These are phyloP conservation scores for Pseudocercospora cruenta DNA, from an alignment of 2,329 filamentous ascomycete species.

Conservation along the genomic window DNA sequence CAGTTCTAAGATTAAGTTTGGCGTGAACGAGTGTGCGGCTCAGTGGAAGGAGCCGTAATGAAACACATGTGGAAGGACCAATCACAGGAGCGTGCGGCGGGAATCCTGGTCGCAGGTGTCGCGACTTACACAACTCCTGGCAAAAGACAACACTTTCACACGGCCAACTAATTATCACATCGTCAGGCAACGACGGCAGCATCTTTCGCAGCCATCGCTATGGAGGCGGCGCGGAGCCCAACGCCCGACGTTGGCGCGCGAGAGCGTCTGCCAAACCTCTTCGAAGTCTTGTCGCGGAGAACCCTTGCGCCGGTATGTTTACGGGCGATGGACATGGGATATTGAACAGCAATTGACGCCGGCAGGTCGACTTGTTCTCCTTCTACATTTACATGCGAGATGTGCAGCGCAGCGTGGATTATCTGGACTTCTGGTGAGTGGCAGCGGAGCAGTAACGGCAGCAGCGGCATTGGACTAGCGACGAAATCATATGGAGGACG, in stretches of 20 bases:
- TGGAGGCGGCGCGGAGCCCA: conserved; percentile 23
- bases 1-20: neutral
- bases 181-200: neutral
- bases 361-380: conserved; percentile 83
- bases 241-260: conserved; percentile 50
- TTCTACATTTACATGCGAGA: conserved; percentile 99
- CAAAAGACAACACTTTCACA: neutral
- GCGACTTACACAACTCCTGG: neutral
- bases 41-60: neutral
- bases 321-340: neutral
- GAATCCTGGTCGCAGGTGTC: neutral
- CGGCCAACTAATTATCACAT: neutral
- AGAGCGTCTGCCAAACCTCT: conserved; percentile 89
- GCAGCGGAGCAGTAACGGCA: neutral
- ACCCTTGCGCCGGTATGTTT: conserved; percentile 73
- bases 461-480: neutral
- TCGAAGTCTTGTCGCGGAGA: conserved; percentile 90
- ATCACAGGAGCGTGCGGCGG: neutral
- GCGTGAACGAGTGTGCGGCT: neutral
- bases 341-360: conserved; percentile 16
- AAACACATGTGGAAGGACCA: neutral
- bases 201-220: conserved; percentile 1
- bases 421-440: conserved; percentile 92
- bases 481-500: neutral
- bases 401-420: conserved; percentile 96